These are phyloP conservation scores for Dactylonectria macrodidyma DNA, from an alignment of 2,329 filamentous ascomycete species.

Conservation along the genomic window DNA sequence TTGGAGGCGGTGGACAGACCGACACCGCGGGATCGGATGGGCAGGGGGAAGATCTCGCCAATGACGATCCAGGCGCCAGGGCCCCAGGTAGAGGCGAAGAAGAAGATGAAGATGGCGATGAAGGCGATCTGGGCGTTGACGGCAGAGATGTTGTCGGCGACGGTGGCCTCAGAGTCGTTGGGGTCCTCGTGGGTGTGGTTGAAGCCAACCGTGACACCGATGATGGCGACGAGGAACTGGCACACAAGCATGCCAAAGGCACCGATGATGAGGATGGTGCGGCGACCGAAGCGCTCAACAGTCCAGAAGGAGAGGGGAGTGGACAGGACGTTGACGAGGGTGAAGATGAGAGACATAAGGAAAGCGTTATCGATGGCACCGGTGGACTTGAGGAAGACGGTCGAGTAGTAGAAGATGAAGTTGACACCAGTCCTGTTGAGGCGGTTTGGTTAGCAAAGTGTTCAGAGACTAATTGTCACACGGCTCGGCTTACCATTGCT, in stretches of 20 bases:
- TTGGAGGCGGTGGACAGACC: conserved; percentile 90
- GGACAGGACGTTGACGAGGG: conserved; percentile 87
- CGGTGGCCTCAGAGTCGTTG: conserved; percentile 53
- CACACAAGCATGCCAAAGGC: conserved; percentile 87
- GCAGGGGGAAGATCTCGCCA: conserved; percentile 83
- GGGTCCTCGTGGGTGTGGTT: conserved; percentile 64
- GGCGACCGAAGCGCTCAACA: conserved; percentile 86
- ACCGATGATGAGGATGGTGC: conserved; percentile 83
- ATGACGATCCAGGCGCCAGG: conserved; percentile 79
- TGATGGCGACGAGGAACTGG: conserved; percentile 88
- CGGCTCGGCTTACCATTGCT: conserved; percentile 68
- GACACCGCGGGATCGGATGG: conserved; percentile 90
- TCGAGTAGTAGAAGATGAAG: conserved; percentile 92
- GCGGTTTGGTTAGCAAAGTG: conserved; percentile 1
- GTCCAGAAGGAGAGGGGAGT: conserved; percentile 91
- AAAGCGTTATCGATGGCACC: conserved; percentile 84
- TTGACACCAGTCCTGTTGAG: conserved; percentile 77
- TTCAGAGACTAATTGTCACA: neutral
- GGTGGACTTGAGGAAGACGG: conserved; percentile 85
- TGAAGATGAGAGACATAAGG: conserved; percentile 88
- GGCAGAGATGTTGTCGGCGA: conserved; percentile 69
- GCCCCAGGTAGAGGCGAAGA: conserved; percentile 84
- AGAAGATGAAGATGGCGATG: conserved; percentile 85
- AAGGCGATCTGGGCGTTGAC: conserved; percentile 81
- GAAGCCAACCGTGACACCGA: conserved; percentile 75